These are phyloP conservation scores for Rhodamnia argentea DNA, from an alignment of 345 rosid genomes.

Conservation along the genomic window DNA sequence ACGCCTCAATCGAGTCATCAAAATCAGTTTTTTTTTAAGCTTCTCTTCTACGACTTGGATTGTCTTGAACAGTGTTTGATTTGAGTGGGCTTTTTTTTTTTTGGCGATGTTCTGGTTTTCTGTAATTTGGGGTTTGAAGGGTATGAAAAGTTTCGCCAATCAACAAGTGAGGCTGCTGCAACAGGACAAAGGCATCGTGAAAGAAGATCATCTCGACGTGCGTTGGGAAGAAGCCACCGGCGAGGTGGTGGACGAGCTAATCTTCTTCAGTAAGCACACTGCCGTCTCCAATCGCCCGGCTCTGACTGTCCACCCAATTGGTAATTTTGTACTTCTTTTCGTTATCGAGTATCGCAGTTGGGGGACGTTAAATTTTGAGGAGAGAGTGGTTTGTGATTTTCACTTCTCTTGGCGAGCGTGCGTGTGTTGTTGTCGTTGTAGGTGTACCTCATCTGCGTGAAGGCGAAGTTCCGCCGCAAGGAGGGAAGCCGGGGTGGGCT, in stretches of 20 bases:
- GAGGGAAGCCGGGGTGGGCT: conserved; percentile 93
- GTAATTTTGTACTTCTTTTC: conserved; percentile 11
- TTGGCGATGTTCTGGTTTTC: not conserved
- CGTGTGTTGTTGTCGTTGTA: not conserved
- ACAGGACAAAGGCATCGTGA: conserved; percentile 52
- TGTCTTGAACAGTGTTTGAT: not conserved
- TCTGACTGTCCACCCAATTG: conserved; percentile 81
- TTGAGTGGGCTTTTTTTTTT: not conserved
- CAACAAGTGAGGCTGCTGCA: conserved; percentile 51
- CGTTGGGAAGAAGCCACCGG: conserved; percentile 86
- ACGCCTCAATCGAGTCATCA: not conserved
- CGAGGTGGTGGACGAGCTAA: conserved; percentile 68
- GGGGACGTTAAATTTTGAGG: not conserved
- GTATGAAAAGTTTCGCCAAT: conserved; percentile 43
- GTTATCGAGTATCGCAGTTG: not conserved
- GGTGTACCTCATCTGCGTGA: conserved; percentile 83
- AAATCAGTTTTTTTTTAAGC: not conserved
- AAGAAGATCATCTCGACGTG: conserved; percentile 67
- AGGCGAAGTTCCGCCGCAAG: conserved; percentile 76
- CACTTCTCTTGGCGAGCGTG: not conserved
- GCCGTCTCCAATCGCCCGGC: conserved; percentile 94
- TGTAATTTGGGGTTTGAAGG: conserved; percentile 18
- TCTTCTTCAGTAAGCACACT: conserved; percentile 87
- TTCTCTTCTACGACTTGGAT: not conserved
- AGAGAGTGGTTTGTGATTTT: not conserved